Evolutionary conservation across 106 monocot species (phyloP), one percentile per base, ranked within the genome.

Genomic region (Apostasia shenzhenica): DNA sequence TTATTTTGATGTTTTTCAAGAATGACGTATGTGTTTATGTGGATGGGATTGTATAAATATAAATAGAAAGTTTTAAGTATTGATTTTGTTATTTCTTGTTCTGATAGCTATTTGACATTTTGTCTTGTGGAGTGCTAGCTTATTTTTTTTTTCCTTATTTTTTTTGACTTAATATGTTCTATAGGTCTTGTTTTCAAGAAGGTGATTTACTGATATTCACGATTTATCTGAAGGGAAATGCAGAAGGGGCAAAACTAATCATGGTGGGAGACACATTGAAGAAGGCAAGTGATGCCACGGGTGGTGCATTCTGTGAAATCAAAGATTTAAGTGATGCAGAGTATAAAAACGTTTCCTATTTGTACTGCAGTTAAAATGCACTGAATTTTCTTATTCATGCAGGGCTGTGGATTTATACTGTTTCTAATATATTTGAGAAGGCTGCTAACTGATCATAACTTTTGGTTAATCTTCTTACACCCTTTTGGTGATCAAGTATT

Each of bases 191-290:
- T 0, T 58, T 13, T 56, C 11, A 1, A 55, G 3, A 56, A 66
- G 2, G 44, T 69, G 39, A 59, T 57, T 66, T 63, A 57, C 14
- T 39, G 45, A 55, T 41, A 48, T 66, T 59, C 6, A 37, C 41
- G 14, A 61, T 63, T 40, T 45, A 54, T 76, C 6, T 69, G 61
- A 68, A 95, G 95, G 95, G 95, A 10, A 91, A 95, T 84, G 95
- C 95, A 2, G 95, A 95, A 54, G 88, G 78, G 63, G 79, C 95
- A 12, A 84, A 91, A 75, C 86, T 91, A 37, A 82, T 91, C 51
- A 95, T 95, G 95, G 95, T 91, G 5, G 95, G 95, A 4, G 95
- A 95, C 74, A 73, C 84, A 11, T 55, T 95, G 46, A 91, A 91
- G 63, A 91, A 81, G 75, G 88, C 84, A 49, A 80, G 85, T 64